A percentile compares a stretch with the other conserved stretches of the same genome.
Evolutionary conservation across 1,284 basidiomycete species (phyloP).

Genomic region (Malassezia caprae): DNA sequence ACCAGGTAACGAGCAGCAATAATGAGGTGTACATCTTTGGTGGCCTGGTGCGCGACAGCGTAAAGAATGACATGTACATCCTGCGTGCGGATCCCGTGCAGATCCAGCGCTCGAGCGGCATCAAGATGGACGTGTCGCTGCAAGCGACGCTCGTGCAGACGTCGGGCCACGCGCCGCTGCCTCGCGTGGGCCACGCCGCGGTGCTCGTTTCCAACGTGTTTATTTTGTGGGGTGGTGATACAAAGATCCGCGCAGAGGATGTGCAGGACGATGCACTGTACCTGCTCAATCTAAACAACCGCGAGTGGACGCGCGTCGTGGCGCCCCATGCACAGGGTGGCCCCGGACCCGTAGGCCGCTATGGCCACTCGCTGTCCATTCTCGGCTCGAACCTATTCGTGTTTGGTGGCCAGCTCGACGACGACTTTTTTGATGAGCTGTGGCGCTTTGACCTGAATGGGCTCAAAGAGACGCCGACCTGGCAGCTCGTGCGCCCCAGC

Average conservation of each 20-base stretch:
- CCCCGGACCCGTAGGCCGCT: slow-evolving; percentile 69
- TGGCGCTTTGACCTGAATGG: slow-evolving; percentile 81
- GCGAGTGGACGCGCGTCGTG: slow-evolving; percentile 82
- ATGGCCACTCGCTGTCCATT: slow-evolving; percentile 93
- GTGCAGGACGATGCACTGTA: slow-evolving; percentile 88
- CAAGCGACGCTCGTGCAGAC: slow-evolving; percentile 54
- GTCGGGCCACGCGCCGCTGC: slow-evolving; percentile 74
- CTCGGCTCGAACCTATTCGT: slow-evolving; percentile 82
- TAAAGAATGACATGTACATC: slow-evolving; percentile 82
- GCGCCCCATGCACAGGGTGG: slow-evolving; percentile 24
- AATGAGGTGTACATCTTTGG: slow-evolving; percentile 96
- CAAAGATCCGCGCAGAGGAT: slow-evolving; percentile 62
- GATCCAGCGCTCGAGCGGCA: slow-evolving; percentile 57
- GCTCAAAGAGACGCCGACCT: slow-evolving; percentile 43
- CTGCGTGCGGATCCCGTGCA: slow-evolving; percentile 50
- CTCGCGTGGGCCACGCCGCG: slow-evolving; percentile 88
- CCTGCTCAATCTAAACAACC: slow-evolving; percentile 74
- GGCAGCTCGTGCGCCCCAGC: slow-evolving; percentile 65
- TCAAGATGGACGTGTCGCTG: slow-evolving; percentile 53
- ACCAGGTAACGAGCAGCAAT: slow-evolving; percentile 60
- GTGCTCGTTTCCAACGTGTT: slow-evolving; percentile 91
- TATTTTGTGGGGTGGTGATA: slow-evolving; percentile 97
- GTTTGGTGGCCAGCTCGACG: slow-evolving; percentile 90
- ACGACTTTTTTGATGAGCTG: slow-evolving; percentile 76
- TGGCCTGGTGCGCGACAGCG: slow-evolving; percentile 81